phyloP scores from a whole-genome alignment of 176 grass and related monocot species.

The Hsuehochloa calcarea region DNA sequence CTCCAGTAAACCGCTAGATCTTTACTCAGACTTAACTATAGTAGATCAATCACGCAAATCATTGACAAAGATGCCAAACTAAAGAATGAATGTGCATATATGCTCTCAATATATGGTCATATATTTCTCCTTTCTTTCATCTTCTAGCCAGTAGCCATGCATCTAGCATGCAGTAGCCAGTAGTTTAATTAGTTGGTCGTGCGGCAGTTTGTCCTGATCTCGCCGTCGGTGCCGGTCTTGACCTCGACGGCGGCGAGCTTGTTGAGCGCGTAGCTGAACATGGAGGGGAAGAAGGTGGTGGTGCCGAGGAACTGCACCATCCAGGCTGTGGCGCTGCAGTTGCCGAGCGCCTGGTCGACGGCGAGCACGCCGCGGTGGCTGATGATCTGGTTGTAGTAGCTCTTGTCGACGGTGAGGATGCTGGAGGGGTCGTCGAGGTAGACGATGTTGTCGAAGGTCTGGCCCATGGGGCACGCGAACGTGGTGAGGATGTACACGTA shows the following conservation, averaged over 20 bases:
- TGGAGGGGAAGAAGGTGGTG: constrained; percentile 46
- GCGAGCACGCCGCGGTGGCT: constrained; percentile 49
- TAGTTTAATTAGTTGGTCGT: constrained; percentile 54
- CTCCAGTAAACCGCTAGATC: constrained; percentile 21
- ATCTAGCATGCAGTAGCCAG: neutral
- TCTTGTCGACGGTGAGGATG: constrained; percentile 49
- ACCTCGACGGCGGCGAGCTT: constrained; percentile 63
- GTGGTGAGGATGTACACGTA: constrained; percentile 9
- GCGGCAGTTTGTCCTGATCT: constrained; percentile 64
- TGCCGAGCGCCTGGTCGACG: constrained; percentile 61
- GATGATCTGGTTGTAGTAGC: constrained; percentile 63
- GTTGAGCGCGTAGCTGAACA: constrained; percentile 61
- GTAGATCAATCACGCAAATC: constrained; percentile 31
- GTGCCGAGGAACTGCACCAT: constrained; percentile 46
- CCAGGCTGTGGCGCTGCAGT: constrained; percentile 33
- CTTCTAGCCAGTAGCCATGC: neutral
- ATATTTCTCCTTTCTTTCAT: constrained; percentile 20
- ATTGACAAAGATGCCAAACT: neutral
- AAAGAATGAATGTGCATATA: neutral
- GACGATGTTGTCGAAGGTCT: constrained; percentile 48
- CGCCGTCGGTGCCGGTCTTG: constrained; percentile 61
- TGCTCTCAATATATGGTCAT: neutral
- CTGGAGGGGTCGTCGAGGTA: constrained; percentile 67
- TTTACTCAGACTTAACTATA: constrained; percentile 28
- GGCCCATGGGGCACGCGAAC: constrained; percentile 35